Percentiles rank a stretch among this genome's conserved stretches.
Evolutionary conservation across 2,329 filamentous ascomycete genomes (phyloP).

Genomic region (Xylariaceae sp.): DNA sequence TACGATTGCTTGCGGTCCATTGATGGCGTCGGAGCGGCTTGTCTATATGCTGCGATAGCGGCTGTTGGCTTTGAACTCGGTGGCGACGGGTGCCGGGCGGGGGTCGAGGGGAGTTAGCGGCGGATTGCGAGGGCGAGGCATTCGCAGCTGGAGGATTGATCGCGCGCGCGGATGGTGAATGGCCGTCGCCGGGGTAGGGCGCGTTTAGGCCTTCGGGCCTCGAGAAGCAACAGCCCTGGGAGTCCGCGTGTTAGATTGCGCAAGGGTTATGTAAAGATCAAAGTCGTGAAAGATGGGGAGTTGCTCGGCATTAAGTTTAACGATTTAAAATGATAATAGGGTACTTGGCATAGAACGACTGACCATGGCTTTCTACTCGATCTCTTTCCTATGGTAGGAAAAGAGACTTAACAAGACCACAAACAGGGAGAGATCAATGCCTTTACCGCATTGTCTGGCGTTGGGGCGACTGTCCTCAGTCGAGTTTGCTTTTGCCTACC

Average conservation of each 20-base stretch:
- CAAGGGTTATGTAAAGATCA: too few species aligned
- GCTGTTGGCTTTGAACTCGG: slow-evolving; percentile 28
- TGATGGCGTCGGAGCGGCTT: slow-evolving; percentile 61
- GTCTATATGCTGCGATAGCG: slow-evolving; percentile 64
- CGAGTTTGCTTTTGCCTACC: too few species aligned
- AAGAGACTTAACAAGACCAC: neutral
- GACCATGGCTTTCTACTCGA: neutral
- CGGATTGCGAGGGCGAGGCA: slow-evolving; percentile 25
- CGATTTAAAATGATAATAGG: too few species aligned
- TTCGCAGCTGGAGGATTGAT: slow-evolving; percentile 41
- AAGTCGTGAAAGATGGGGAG: too few species aligned
- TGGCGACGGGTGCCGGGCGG: slow-evolving; percentile 8
- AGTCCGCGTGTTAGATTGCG: neutral
- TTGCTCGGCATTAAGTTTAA: too few species aligned
- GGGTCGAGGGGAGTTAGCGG: slow-evolving; percentile 13
- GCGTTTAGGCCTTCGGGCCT: slow-evolving; percentile 47
- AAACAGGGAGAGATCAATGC: too few species aligned
- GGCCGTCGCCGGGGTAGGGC: slow-evolving; percentile 42
- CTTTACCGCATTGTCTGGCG: too few species aligned
- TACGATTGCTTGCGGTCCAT: slow-evolving; percentile 59
- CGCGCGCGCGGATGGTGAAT: slow-evolving; percentile 48
- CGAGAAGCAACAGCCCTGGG: slow-evolving; percentile 57
- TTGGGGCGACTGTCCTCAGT: too few species aligned
- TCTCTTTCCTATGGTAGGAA: neutral
- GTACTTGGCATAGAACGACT: neutral